These are phyloP conservation scores for Fennellomyces sp. DNA, from an alignment of 371 early-diverging fungal species.

Conservation along the genomic window DNA sequence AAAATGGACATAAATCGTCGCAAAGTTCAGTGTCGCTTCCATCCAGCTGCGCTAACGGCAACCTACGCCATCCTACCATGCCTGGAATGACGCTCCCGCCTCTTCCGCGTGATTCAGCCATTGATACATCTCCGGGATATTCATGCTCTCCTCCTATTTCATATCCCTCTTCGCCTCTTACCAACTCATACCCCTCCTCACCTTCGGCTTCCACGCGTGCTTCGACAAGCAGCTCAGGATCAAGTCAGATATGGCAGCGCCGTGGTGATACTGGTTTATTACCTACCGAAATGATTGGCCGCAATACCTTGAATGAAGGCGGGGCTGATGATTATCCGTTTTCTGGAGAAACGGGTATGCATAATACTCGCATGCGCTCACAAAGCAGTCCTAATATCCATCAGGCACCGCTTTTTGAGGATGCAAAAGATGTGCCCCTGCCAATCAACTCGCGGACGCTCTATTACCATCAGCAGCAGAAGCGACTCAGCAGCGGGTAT, in stretches of 20 bases:
- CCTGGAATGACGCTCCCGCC: conserved; percentile 56
- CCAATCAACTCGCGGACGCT: conserved; percentile 26
- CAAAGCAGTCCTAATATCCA: conserved; percentile 69
- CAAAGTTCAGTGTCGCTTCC: background rate
- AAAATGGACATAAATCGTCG: no score
- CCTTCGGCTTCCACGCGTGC: conserved; percentile 28
- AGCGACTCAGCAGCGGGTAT: background rate
- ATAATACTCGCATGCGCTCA: conserved; percentile 49
- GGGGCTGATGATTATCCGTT: background rate
- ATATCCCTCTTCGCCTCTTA: conserved; percentile 58
- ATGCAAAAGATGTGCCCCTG: conserved; percentile 10
- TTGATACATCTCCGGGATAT: conserved; percentile 15
- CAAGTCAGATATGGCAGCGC: conserved; percentile 4
- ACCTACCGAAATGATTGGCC: conserved; percentile 17
- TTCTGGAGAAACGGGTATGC: background rate
- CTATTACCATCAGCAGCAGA: conserved; percentile 11
- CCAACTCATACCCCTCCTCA: conserved; percentile 50
- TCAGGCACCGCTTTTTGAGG: background rate
- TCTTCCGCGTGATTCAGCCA: conserved; percentile 37
- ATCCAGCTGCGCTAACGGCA: no score
- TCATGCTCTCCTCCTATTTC: conserved; percentile 59
- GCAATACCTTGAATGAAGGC: background rate
- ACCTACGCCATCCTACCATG: no score
- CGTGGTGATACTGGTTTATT: conserved; percentile 36
- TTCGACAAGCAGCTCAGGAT: conserved; percentile 14